Base-by-base conservation (phyloP, 2,329 filamentous ascomycete species). In the Ilyonectria mors-panacis region DNA sequence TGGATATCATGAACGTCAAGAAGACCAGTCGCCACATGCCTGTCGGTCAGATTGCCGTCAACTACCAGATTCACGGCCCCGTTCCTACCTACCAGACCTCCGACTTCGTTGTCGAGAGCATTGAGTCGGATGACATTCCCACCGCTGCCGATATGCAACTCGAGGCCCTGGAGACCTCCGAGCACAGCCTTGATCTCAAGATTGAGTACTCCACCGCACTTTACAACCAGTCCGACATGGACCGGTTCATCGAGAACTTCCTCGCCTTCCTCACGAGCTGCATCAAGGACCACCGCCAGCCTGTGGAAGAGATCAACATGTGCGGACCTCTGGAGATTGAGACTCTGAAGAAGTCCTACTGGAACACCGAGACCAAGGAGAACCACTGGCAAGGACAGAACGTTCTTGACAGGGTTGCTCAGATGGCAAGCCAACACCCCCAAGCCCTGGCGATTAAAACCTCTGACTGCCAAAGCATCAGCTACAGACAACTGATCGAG, bases 171-270 rank as follows among this genome's bases (percentile, higher is more conserved):
- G 73, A 75, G 53, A 72, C 68, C 4, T 64, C 68, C 5, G 68
- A 73, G 45, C 68, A 72, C 47, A 65, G 70, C 39, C 69, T 76
- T 10, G 70, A 72, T 55, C 65, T 76, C 23, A 70, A 69, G 57
- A 66, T 76, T 9, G 73, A 76, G 59, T 76, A 72, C 59, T 60
- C 72, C 1, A 72, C 70, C 1, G 68, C 68, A 10, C 68, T 76
- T 8, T 76, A 76, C 65, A 33, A 54, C 30, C 59, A 69, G 13
- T 30, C 57, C 0, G 69, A 73, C 51, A 76, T 76, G 73, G 70
- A 72, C 39, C 70, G 72, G n/a, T 76, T 76, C 70, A 60, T 76
- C 28, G 72, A 77, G 54, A 73, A 75, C 62, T 73, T 77, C 58
- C 63, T 72, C 30, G 66, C 71, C 17, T 77, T 77, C 70, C 59